These are phyloP conservation scores for Backusella australiensis DNA, from an alignment of 192 early-diverging fungal species.

Conservation along the genomic window DNA sequence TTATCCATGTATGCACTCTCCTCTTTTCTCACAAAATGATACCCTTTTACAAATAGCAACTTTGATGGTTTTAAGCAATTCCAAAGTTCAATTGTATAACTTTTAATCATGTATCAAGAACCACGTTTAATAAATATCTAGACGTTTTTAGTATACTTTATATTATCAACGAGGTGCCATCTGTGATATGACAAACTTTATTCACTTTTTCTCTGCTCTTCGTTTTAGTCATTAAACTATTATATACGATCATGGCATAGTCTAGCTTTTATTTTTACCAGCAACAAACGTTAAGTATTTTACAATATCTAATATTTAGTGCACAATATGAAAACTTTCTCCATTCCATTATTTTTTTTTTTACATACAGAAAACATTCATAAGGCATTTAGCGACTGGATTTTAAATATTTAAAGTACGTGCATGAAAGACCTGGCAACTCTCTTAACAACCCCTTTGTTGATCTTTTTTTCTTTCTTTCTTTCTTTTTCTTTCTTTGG, in stretches of 20 bases:
- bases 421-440: not conserved
- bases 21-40: too few species aligned
- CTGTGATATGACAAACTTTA: not conserved
- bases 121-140: not conserved
- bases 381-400: not conserved
- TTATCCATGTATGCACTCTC: too few species aligned
- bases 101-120: not conserved
- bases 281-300: not conserved
- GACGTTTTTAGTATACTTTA: not conserved
- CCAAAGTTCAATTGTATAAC: not conserved
- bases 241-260: not conserved
- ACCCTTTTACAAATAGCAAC: not conserved
- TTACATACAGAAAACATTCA: not conserved
- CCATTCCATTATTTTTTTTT: not conserved
- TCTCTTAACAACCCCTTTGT: not conserved
- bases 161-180: not conserved
- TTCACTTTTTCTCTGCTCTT: not conserved
- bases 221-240: not conserved
- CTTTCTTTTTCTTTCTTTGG: not conserved
- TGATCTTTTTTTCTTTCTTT: not conserved
- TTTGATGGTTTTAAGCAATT: not conserved
- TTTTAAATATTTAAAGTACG: slow-evolving; percentile 5
- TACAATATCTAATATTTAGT: not conserved
- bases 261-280: not conserved
- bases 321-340: not conserved